Evolutionary conservation across 106 monocot species (phyloP).

Genomic region (Dioscorea alata): DNA sequence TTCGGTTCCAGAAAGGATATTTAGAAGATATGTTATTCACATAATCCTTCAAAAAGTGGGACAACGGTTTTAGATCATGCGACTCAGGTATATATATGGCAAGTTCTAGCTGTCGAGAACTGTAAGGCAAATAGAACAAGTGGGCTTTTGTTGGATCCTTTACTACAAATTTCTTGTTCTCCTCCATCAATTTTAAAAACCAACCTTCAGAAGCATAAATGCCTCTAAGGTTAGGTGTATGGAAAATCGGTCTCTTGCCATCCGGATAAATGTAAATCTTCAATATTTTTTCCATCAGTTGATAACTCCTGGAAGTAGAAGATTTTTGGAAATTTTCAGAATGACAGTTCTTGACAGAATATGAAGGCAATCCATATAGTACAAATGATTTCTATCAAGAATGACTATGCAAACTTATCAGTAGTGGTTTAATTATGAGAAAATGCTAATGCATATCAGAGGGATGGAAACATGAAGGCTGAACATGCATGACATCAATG

Average conservation of each 20-base stretch:
- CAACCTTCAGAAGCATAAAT: slow-evolving; percentile 98
- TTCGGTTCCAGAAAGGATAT: slow-evolving; percentile 89
- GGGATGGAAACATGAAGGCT: no score
- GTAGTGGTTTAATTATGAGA: neutral
- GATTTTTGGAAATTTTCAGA: neutral
- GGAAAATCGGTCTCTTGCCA: slow-evolving; percentile 77
- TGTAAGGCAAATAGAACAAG: slow-evolving; percentile 89
- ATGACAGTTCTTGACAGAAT: neutral
- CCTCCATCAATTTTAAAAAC: slow-evolving; percentile 93
- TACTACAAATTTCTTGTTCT: slow-evolving; percentile 38
- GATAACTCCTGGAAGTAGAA: slow-evolving; percentile 69
- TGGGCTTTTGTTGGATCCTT: slow-evolving; percentile 58
- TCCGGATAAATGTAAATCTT: slow-evolving; percentile 84
- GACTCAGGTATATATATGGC: slow-evolving; percentile 63
- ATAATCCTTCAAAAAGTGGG: slow-evolving; percentile 60
- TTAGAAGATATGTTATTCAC: slow-evolving; percentile 55
- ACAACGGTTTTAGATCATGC: slow-evolving; percentile 58
- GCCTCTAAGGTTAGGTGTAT: slow-evolving; percentile 61
- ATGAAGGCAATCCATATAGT: neutral
- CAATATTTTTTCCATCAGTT: slow-evolving; percentile 86
- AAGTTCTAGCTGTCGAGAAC: slow-evolving; percentile 51
- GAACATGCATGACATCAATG: no score
- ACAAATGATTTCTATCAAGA: neutral
- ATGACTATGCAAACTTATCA: neutral
- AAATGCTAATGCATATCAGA: neutral